Conservation (phyloP, 2,329 filamentous ascomycete species). For the Colletotrichum chrysophilum region DNA sequence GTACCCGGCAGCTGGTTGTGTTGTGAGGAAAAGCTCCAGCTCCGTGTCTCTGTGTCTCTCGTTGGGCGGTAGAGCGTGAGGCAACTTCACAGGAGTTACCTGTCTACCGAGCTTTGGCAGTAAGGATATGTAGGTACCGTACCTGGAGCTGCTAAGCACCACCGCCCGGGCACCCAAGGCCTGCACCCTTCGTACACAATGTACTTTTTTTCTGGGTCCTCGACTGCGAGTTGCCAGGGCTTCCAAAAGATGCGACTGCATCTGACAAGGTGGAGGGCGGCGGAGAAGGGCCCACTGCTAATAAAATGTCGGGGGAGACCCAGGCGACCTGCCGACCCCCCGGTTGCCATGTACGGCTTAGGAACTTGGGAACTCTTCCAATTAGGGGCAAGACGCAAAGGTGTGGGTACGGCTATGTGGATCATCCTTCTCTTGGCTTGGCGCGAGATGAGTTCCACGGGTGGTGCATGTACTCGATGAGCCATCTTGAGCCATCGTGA, state of each 20-base stretch:
- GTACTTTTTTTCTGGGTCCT: neutral
- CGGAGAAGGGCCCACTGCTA: neutral
- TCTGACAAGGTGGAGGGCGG: neutral
- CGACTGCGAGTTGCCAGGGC: neutral
- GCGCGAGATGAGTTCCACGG: neutral
- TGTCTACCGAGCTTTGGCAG: neutral
- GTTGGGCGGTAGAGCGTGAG: neutral
- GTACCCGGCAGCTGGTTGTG: neutral
- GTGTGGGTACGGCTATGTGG: conserved; percentile 15
- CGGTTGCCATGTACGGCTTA: neutral
- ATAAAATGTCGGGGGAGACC: neutral
- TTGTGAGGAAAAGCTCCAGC: neutral
- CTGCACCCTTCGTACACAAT: neutral
- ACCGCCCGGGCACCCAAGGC: neutral
- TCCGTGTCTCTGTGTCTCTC: neutral
- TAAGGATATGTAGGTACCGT: conserved; percentile 13
- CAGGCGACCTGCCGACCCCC: neutral
- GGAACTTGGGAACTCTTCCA: neutral
- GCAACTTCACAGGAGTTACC: neutral
- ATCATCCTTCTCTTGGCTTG: neutral
- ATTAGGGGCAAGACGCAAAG: neutral
- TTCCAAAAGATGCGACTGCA: neutral
- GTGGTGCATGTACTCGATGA: neutral
- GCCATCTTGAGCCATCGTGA: conserved; percentile 8
- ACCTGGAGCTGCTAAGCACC: neutral